Conservation (phyloP, 2,329 filamentous ascomycete genomes). For the Lithohypha guttulata region DNA sequence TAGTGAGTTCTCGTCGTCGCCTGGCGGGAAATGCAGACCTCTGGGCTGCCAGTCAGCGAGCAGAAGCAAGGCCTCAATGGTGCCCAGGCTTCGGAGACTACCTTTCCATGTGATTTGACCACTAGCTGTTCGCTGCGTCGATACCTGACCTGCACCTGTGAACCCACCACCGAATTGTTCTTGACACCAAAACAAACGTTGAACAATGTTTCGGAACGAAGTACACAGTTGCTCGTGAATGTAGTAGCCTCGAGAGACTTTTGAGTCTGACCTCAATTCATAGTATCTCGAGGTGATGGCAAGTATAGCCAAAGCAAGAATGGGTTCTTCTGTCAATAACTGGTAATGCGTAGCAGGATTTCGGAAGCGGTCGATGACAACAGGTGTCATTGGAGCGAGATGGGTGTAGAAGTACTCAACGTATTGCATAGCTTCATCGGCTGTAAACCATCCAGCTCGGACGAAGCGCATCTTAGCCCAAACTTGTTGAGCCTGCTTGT, state of each 20-base stretch:
- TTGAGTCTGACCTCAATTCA: constrained; percentile 66
- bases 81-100: constrained; percentile 79
- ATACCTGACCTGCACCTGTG: constrained; percentile 57
- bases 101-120: constrained; percentile 50
- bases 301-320: constrained; percentile 80
- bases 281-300: constrained; percentile 85
- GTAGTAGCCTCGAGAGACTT: constrained; percentile 71
- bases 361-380: constrained; percentile 82
- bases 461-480: constrained; percentile 92
- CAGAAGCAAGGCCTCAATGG: constrained; percentile 86
- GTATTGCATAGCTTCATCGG: constrained; percentile 84
- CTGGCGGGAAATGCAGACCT: constrained; percentile 79
- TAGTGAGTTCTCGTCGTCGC: constrained; percentile 54
- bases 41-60: constrained; percentile 96
- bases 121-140: constrained; percentile 55
- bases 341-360: constrained; percentile 68
- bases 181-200: constrained; percentile 88
- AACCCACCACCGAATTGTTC: constrained; percentile 89
- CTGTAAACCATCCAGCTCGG: constrained; percentile 92
- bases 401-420: constrained; percentile 93
- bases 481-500: constrained; percentile 60
- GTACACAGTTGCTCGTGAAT: constrained; percentile 95
- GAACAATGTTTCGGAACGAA: constrained; percentile 88
- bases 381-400: constrained; percentile 82
- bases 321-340: constrained; percentile 80